Evolutionary conservation across 495 filamentous ascomycete genomes (phyloP).

Genomic region (Aspergillus indologenus): DNA sequence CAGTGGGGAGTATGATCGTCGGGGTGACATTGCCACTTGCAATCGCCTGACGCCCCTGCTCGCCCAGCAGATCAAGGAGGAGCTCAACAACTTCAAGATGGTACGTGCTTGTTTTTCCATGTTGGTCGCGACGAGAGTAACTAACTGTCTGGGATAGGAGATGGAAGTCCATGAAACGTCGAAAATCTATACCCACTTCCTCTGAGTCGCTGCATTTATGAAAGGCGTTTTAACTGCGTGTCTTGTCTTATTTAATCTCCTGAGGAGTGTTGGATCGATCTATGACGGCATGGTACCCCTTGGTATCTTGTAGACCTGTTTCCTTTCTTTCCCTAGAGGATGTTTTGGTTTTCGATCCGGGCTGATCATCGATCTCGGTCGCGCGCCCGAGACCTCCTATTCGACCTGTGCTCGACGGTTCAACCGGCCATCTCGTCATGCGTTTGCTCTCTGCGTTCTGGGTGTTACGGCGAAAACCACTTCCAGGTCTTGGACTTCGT

Average conservation of each 20-base stretch:
- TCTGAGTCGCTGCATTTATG: conserved; percentile 53
- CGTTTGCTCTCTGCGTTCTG: conserved; percentile 18
- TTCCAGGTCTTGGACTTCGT: conserved; percentile 15
- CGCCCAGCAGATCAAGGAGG: conserved; percentile 98
- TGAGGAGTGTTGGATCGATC: conserved; percentile 28
- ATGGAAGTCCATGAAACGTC: conserved; percentile 99
- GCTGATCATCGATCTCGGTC: conserved; percentile 7
- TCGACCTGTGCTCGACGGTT: conserved; percentile 8
- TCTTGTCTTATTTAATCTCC: conserved; percentile 21
- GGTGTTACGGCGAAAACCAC: conserved; percentile 21
- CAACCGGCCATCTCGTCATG: conserved; percentile 7
- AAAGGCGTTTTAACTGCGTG: conserved; percentile 24
- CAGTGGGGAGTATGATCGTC: conserved; percentile 89
- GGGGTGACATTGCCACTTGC: conserved; percentile 95
- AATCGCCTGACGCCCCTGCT: conserved; percentile 96
- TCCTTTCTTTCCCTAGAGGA: conserved; percentile 21
- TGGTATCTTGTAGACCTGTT: conserved; percentile 28
- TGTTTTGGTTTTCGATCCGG: conserved; percentile 20
- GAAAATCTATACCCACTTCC: conserved; percentile 99
- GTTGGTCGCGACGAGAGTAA: neutral
- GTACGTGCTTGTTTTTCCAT: conserved; percentile 50
- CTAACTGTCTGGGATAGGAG: conserved; percentile 63
- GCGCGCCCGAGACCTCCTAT: conserved; percentile 4
- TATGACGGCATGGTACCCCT: conserved; percentile 23
- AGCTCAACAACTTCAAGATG: conserved; percentile 99